phyloP scores from a whole-genome alignment of 495 filamentous ascomycete species.

The Delitschia confertaspora region DNA sequence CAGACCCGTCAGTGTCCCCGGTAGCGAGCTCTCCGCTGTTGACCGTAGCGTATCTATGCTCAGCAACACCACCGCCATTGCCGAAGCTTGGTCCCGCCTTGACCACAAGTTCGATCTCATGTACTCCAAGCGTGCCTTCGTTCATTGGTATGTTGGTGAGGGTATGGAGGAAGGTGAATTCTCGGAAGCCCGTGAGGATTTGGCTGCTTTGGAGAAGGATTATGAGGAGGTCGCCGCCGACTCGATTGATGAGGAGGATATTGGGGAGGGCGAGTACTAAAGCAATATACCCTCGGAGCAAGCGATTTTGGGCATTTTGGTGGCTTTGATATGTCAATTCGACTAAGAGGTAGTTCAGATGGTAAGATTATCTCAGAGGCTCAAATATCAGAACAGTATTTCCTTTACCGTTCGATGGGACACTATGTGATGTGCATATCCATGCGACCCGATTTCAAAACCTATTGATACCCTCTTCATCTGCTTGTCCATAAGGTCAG shows the following conservation, averaged over 20 bases:
- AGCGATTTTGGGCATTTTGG: neutral
- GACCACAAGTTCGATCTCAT: constrained; percentile 95
- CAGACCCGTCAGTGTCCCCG: constrained; percentile 74
- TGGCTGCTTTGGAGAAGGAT: constrained; percentile 83
- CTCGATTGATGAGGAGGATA: constrained; percentile 53
- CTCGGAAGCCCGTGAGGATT: constrained; percentile 80
- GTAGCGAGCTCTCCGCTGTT: constrained; percentile 68
- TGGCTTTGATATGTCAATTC: constrained; percentile 7
- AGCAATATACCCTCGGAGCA: constrained; percentile 19
- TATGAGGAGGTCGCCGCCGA: constrained; percentile 87
- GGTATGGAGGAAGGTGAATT: constrained; percentile 97
- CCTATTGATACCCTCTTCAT: too few species aligned
- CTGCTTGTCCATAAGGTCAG: too few species aligned
- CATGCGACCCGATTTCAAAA: too few species aligned
- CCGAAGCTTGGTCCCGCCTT: constrained; percentile 81
- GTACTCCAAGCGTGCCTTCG: constrained; percentile 92
- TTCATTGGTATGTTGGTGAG: constrained; percentile 93
- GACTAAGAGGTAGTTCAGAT: neutral
- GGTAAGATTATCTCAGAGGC: neutral
- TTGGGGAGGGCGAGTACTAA: constrained; percentile 63
- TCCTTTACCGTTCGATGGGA: neutral
- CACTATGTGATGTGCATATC: too few species aligned
- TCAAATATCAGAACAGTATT: neutral
- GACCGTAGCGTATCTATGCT: constrained; percentile 86
- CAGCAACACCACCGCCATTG: constrained; percentile 84